These are phyloP conservation scores for Quercus agrifolia DNA, from an alignment of 306 rosid genomes.

Conservation along the genomic window DNA sequence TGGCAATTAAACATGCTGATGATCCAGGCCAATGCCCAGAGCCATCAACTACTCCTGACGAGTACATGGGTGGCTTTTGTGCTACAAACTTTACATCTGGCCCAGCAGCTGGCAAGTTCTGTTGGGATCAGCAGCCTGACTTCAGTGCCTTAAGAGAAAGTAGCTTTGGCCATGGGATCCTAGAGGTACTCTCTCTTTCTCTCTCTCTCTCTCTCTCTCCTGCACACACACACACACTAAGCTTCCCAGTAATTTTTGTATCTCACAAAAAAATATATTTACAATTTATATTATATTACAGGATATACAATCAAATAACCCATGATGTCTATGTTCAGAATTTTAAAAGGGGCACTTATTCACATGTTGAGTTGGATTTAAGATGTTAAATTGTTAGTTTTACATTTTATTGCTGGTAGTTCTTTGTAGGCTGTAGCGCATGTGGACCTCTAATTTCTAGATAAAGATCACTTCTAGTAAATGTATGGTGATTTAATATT, in stretches of 20 bases:
- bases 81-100: constrained; percentile 60
- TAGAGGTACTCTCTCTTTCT: constrained; percentile 49
- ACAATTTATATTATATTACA: neutral
- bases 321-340: neutral
- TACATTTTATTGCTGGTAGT: neutral
- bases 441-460: neutral
- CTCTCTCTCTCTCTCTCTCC: neutral
- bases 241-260: neutral
- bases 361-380: neutral
- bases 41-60: constrained; percentile 47
- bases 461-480: neutral
- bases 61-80: constrained; percentile 55
- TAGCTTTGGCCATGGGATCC: constrained; percentile 78
- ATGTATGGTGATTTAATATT: neutral
- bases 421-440: neutral
- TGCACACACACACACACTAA: neutral
- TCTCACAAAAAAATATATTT: neutral
- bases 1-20: constrained; percentile 55
- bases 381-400: neutral
- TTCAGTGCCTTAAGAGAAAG: constrained; percentile 75
- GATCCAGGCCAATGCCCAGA: constrained; percentile 66
- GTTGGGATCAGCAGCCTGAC: constrained; percentile 76
- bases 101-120: constrained; percentile 58
- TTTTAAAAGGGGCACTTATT: neutral
- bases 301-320: neutral